Base-by-base conservation (phyloP, 1,284 basidiomycete genomes). In the Apiotrichum gamsii region DNA sequence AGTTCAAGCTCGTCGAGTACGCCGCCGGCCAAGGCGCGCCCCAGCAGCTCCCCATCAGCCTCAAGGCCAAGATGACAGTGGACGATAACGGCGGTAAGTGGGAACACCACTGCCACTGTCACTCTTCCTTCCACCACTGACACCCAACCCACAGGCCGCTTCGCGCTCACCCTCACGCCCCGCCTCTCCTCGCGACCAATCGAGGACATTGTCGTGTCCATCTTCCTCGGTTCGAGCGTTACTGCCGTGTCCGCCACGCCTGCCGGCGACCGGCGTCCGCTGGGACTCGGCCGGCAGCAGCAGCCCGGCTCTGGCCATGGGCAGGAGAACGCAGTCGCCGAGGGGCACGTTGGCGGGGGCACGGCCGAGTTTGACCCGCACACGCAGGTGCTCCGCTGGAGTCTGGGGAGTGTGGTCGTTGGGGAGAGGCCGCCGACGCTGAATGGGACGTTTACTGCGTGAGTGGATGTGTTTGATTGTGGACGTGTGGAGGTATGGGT, bases 1-100 rank as follows among this genome's bases (percentile, higher is more conserved):
- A 81, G 53, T 97, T 96, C 72, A 80, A 81, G 32, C 76, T 96
- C 23, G 81, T 87, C 68, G 87, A 90, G 61, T 96, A 95, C 65
- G 84, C 86, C 24, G 84, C 83, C 60, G 71, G 74, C 14, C n/a
- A n/a, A n/a, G 25, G 25, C 25, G 28, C 39, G 4, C 36, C 20
- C 0, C 45, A 48, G 15, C 77, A 82, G 5, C 66, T 89, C 5
- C 87, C 89, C 0, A 75, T 90, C 44, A 58, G 73, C 0, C 65
- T 90, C 39, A 86, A 85, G 62, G 70, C 82, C 0, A 71, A 68
- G 13, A 73, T 88, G 44, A 76, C 76, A 19, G 60, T 85, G 3
- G 78, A 81, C 43, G 80, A 83, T 32, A 76, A 77, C 40, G 82
- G 82, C 47, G 85, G 86, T 85, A 57, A 43, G 66, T 57, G 23